Conservation (phyloP, 495 filamentous ascomycete genomes). For the Hypoxylon lienhwacheense region DNA sequence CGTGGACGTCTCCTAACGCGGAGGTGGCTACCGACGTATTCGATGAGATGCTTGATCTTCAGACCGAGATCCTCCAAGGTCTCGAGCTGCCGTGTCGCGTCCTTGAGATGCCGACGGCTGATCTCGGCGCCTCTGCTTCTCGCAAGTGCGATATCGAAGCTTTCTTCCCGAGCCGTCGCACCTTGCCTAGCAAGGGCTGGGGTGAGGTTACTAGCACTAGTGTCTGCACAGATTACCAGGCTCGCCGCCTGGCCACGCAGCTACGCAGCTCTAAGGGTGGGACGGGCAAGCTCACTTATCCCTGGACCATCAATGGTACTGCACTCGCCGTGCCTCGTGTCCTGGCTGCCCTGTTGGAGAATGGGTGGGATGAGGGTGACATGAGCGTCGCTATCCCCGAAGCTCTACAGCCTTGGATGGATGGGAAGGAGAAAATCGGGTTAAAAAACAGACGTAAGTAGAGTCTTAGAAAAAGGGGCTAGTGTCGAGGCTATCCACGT, state of each 20-base stretch:
- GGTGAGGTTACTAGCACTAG: slow-evolving; percentile 91
- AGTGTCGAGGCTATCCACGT: no score
- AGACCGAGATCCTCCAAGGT: slow-evolving; percentile 74
- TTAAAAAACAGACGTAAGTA: slow-evolving; percentile 37
- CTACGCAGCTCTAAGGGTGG: slow-evolving; percentile 49
- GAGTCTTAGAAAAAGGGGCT: neutral
- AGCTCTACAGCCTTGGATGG: slow-evolving; percentile 79
- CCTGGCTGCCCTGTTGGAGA: slow-evolving; percentile 88
- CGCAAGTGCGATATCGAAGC: slow-evolving; percentile 93
- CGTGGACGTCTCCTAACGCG: slow-evolving; percentile 65
- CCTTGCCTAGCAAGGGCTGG: slow-evolving; percentile 72
- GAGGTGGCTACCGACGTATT: slow-evolving; percentile 61
- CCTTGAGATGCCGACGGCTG: slow-evolving; percentile 85
- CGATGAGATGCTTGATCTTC: slow-evolving; percentile 78
- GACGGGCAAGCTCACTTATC: slow-evolving; percentile 54
- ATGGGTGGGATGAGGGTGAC: slow-evolving; percentile 75
- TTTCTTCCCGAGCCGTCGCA: slow-evolving; percentile 80
- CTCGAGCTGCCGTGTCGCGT: slow-evolving; percentile 85
- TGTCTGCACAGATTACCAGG: slow-evolving; percentile 95
- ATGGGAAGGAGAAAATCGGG: slow-evolving; percentile 66
- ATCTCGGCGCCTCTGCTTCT: slow-evolving; percentile 83
- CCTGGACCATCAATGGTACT: slow-evolving; percentile 91
- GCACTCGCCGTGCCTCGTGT: slow-evolving; percentile 90
- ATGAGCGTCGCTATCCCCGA: slow-evolving; percentile 71
- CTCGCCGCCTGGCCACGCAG: slow-evolving; percentile 73